phyloP scores from a whole-genome alignment of 139 green algal genomes.

The Chlamydomonas eustigma region DNA sequence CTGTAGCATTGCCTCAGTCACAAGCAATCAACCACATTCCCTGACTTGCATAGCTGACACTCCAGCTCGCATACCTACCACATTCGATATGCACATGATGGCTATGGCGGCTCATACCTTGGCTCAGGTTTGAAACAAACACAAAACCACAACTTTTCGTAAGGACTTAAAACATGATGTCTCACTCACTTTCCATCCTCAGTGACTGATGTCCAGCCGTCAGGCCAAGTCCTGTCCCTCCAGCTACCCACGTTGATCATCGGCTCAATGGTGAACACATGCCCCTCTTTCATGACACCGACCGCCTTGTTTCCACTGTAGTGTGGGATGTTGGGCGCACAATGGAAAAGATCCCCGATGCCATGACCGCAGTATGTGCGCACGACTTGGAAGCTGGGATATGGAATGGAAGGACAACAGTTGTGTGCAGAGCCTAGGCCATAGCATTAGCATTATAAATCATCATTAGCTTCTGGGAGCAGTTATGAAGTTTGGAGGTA shows the following conservation, averaged over 20 bases:
- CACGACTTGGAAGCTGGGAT: conserved; percentile 62
- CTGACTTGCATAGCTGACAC: background rate
- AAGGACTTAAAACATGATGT: no score
- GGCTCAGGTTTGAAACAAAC: no score
- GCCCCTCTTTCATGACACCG: conserved; percentile 81
- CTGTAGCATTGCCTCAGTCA: no score
- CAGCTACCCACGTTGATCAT: conserved; percentile 92
- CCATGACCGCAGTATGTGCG: conserved; percentile 95
- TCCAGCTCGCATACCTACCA: background rate
- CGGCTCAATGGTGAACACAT: conserved; percentile 96
- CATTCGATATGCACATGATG: no score
- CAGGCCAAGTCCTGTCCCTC: conserved; percentile 86
- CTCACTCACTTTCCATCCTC: conserved; percentile 63
- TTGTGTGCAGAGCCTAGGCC: no score
- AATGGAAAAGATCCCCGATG: conserved; percentile 96
- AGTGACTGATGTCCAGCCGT: conserved; percentile 94
- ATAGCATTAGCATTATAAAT: no score
- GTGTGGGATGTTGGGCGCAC: conserved; percentile 94
- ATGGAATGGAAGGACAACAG: no score
- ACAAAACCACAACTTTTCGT: no score
- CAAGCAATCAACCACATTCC: background rate
- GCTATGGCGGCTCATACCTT: no score
- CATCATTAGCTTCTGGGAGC: no score
- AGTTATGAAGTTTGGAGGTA: no score
- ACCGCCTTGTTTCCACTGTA: conserved; percentile 87